phyloP scores from a whole-genome alignment of 805 yeast species.

The Candida easanensis region DNA sequence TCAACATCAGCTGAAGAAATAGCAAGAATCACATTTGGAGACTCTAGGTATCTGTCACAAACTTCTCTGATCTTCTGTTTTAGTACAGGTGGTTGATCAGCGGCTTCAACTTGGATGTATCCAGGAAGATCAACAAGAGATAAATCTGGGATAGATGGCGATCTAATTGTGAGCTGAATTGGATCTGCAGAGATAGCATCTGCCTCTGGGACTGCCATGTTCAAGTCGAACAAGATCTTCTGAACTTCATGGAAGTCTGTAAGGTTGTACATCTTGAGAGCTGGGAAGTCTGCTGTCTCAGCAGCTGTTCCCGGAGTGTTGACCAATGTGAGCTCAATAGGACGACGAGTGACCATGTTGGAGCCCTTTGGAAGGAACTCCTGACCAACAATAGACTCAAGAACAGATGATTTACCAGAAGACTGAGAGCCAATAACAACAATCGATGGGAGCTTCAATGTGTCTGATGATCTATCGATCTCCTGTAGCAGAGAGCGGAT shows the following conservation, averaged over 20 bases:
- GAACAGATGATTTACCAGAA: constrained; percentile 94
- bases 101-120: constrained; percentile 93
- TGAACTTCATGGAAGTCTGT: constrained; percentile 90
- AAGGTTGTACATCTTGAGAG: constrained; percentile 73
- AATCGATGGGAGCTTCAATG: constrained; percentile 85
- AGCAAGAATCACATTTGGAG: constrained; percentile 92
- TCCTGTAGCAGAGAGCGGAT: constrained; percentile 75
- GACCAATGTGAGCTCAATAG: constrained; percentile 89
- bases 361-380: constrained; percentile 96
- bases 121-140: constrained; percentile 97
- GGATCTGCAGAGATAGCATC: constrained; percentile 94
- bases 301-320: constrained; percentile 81
- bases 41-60: constrained; percentile 82
- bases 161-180: constrained; percentile 84
- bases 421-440: constrained; percentile 98
- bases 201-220: constrained; percentile 83
- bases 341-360: constrained; percentile 97
- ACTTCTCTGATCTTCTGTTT: constrained; percentile 75
- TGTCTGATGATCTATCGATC: constrained; percentile 69
- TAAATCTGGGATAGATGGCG: constrained; percentile 88
- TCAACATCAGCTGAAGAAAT: constrained; percentile 98
- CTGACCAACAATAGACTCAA: constrained; percentile 96
- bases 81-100: constrained; percentile 87
- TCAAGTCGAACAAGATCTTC: constrained; percentile 78
- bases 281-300: constrained; percentile 92